Percentiles rank a stretch among this genome's conserved stretches.
phyloP scores from a whole-genome alignment of 1,284 basidiomycete genomes.

The Schizophyllum amplum region DNA sequence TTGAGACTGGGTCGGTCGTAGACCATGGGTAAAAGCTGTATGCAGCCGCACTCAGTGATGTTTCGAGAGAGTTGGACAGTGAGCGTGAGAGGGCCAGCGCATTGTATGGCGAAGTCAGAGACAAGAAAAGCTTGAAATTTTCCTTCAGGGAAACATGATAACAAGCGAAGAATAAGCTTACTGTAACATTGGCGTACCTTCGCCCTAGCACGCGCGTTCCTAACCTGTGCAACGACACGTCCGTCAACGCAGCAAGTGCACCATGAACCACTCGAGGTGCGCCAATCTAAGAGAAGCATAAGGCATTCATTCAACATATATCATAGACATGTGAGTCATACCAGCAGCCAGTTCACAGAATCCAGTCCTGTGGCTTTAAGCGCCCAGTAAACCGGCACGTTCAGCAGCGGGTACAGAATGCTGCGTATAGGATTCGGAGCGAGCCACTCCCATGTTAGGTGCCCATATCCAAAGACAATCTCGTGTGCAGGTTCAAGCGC shows the following conservation, averaged over 20 bases:
- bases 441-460: constrained; percentile 96
- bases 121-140: constrained; percentile 62
- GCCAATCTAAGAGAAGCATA: constrained; percentile 35
- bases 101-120: constrained; percentile 83
- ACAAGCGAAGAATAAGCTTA: not conserved
- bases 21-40: constrained; percentile 77
- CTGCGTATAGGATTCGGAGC: constrained; percentile 60
- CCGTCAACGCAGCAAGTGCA: constrained; percentile 71
- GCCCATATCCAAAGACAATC: constrained; percentile 86
- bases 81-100: constrained; percentile 80
- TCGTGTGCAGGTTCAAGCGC: constrained; percentile 88
- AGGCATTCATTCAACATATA: constrained; percentile 11
- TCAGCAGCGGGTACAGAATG: constrained; percentile 68
- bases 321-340: constrained; percentile 19
- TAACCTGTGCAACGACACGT: constrained; percentile 66
- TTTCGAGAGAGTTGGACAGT: constrained; percentile 91
- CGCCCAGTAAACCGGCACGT: constrained; percentile 71
- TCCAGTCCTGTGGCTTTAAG: constrained; percentile 54
- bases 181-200: constrained; percentile 42
- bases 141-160: not conserved
- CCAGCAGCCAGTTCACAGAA: constrained; percentile 37
- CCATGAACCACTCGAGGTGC: constrained; percentile 80
- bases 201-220: constrained; percentile 53
- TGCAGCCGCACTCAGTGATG: constrained; percentile 75
- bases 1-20: not conserved